Evolutionary conservation across 805 yeast genomes (phyloP), one percentile per base, ranked within the genome.

Genomic region (Debaryomyces tyrocola): DNA sequence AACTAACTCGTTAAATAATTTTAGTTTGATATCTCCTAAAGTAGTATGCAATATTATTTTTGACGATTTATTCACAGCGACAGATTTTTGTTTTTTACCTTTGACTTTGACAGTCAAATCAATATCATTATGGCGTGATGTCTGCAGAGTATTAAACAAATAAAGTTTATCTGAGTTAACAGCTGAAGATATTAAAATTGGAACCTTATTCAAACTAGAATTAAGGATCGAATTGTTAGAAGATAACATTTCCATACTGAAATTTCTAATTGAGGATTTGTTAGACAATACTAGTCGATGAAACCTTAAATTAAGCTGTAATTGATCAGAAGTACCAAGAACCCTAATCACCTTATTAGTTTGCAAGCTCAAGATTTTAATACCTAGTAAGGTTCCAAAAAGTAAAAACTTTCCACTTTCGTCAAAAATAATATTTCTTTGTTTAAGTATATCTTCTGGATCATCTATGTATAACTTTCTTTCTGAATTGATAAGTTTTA

Each of bases 21-120:
- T 56, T 20, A 75, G 52, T 33, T 59, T 57, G 21, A 75, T 73
- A 50, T 75, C 80, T 2, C 80, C 80, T 10, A 63, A 40, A 3
- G 74, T 63, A 1, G 80, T 75, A 50, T 75, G 64, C 8, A 61
- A 41, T 2, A 53, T 53, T 2, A 47, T 54, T 14, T 33, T 39
- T 5, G 48, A 10, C 5, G 21, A 14, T 5, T 28, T 40, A 17
- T 28, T 20, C 40, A 31, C 51, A 10, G 15, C 36, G 17, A 18
- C 31, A 4, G 24, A 29, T 15, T 20, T 47, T 31, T 20, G 31
- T 39, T 12, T 29, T 11, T 20, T 21, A 24, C n/a, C 33, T 38
- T 31, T 38, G 33, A 45, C n/a, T 11, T 45, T 45, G 8, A 15
- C 4, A 7, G 45, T 34, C 12, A 44, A 15, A 6, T 52, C 48